Evolutionary conservation across 1,284 basidiomycete species (phyloP).

Genomic region (Hymenochaete sp.): DNA sequence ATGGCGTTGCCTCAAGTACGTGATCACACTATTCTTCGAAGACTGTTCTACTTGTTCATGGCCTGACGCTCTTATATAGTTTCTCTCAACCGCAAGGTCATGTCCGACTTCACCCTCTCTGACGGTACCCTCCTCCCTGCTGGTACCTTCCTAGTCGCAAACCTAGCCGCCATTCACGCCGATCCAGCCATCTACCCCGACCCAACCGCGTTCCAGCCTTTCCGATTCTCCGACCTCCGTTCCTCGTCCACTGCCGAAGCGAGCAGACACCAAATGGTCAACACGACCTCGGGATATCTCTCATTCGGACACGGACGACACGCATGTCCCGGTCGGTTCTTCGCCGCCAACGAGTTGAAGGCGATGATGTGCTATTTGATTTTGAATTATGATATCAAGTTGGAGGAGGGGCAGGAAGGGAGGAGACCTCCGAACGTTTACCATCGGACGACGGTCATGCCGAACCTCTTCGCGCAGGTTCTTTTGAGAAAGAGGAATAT

Average conservation of each 20-base stretch:
- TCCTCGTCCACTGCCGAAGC: slow-evolving; percentile 22
- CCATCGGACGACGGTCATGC: slow-evolving; percentile 10
- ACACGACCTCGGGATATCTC: slow-evolving; percentile 24
- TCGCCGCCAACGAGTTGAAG: slow-evolving; percentile 39
- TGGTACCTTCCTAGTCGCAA: slow-evolving; percentile 34
- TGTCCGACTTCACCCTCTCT: slow-evolving; percentile 32
- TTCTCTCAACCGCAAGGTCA: slow-evolving; percentile 19
- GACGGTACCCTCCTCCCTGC: slow-evolving; percentile 37
- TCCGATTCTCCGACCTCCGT: slow-evolving; percentile 38
- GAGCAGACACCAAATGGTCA: slow-evolving; percentile 25
- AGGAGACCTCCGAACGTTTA: slow-evolving; percentile 21
- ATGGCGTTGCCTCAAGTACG: slow-evolving; percentile 18
- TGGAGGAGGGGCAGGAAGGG: slow-evolving; percentile 25
- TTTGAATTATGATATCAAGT: slow-evolving; percentile 38
- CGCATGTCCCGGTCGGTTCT: slow-evolving; percentile 37
- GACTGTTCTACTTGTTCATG: background rate
- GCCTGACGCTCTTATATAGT: slow-evolving; percentile 18
- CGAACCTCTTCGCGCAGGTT: slow-evolving; percentile 18
- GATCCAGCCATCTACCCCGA: slow-evolving; percentile 35
- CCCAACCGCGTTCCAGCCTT: slow-evolving; percentile 34
- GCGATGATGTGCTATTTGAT: slow-evolving; percentile 36
- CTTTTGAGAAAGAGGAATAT: slow-evolving; percentile 18
- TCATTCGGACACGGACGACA: slow-evolving; percentile 27
- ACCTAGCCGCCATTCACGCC: slow-evolving; percentile 34
- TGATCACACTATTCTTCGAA: background rate